phyloP scores from a whole-genome alignment of 2,329 filamentous ascomycete genomes.

The Myotisia sp. region DNA sequence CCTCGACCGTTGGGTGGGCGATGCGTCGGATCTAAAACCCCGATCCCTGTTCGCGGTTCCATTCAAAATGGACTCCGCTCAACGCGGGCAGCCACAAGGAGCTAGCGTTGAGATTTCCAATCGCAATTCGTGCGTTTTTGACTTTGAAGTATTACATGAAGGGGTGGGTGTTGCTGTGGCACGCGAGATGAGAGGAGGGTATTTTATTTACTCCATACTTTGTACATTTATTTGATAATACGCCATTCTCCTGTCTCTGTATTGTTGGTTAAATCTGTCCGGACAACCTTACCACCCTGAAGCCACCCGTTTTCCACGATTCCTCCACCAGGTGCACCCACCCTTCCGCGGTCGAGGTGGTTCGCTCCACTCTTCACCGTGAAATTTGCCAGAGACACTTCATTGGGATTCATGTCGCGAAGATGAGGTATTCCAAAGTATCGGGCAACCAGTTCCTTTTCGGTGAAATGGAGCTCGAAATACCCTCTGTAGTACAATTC shows the following conservation, averaged over 20 bases:
- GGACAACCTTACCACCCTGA: slow-evolving; percentile 19
- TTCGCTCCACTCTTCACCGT: slow-evolving; percentile 51
- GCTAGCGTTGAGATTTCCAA: no score
- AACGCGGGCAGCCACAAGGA: no score
- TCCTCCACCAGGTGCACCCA: slow-evolving; percentile 25
- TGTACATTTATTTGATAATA: slow-evolving; percentile 4
- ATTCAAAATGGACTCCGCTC: no score
- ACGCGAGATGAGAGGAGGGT: no score
- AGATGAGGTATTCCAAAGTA: slow-evolving; percentile 39
- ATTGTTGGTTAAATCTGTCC: slow-evolving; percentile 22
- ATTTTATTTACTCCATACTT: no score
- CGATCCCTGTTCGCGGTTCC: no score
- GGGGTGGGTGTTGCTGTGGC: no score
- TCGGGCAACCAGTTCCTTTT: slow-evolving; percentile 44
- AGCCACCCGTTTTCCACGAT: slow-evolving; percentile 31
- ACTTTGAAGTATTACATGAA: no score
- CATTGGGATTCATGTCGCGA: slow-evolving; percentile 5
- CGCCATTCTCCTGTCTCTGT: slow-evolving; percentile 21
- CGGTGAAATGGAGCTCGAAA: slow-evolving; percentile 47
- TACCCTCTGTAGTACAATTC: slow-evolving; percentile 63
- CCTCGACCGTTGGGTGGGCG: no score
- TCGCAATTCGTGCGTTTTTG: no score
- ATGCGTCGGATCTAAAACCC: no score
- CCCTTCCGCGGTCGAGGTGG: slow-evolving; percentile 35
- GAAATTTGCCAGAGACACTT: slow-evolving; percentile 12